phyloP scores from a whole-genome alignment of 73 alveolate species.

The Tetrahymena borealis region DNA sequence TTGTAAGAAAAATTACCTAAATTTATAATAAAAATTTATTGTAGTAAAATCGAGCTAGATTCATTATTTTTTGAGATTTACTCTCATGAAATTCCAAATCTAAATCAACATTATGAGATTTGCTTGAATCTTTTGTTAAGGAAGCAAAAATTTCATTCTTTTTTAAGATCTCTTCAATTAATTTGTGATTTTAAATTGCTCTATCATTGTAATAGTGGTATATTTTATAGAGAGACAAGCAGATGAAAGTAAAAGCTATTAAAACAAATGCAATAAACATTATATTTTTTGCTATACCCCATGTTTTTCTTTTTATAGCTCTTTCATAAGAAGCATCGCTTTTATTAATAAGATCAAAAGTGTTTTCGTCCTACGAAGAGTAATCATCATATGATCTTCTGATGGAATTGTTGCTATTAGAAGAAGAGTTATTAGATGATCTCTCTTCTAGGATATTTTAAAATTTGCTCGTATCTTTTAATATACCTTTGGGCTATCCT shows the following conservation, averaged over 20 bases:
- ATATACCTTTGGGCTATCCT: not conserved
- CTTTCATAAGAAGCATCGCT: not conserved
- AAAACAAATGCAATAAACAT: not conserved
- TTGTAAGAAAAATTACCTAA: not conserved
- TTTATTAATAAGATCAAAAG: not conserved
- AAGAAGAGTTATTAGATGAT: not conserved
- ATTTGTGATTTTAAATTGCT: not conserved
- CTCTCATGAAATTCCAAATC: not conserved
- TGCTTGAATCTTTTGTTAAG: not conserved
- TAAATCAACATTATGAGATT: not conserved
- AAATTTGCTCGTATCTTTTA: not conserved
- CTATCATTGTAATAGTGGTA: not conserved
- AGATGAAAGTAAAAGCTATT: not conserved
- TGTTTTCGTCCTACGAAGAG: too few species aligned
- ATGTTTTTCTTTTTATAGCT: not conserved
- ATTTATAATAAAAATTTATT: not conserved
- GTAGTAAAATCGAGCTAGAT: not conserved
- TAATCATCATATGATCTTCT: not conserved
- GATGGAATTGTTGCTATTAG: not conserved
- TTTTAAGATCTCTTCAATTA: not conserved
- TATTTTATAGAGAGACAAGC: not conserved
- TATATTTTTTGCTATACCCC: not conserved
- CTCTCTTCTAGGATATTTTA: not conserved
- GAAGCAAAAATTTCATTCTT: not conserved
- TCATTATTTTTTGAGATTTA: not conserved